These are phyloP conservation scores for Moricandia moricandioides DNA, from an alignment of 345 rosid species.

Conservation along the genomic window DNA sequence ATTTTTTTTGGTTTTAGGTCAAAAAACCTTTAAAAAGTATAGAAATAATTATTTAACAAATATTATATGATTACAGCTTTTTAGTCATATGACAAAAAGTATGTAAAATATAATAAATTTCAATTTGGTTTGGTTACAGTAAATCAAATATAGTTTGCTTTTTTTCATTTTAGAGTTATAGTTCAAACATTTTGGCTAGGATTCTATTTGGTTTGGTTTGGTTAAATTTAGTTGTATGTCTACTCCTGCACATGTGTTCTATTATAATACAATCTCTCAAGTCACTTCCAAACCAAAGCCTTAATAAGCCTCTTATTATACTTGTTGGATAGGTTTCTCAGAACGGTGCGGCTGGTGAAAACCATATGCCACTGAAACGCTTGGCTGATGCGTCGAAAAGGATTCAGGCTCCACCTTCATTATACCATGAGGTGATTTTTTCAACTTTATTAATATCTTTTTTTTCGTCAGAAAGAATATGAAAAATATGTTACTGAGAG, in stretches of 20 bases:
- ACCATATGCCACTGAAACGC: slow-evolving; percentile 61
- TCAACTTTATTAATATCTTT: neutral
- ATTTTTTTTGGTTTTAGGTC: neutral
- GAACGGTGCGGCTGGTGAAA: slow-evolving; percentile 42
- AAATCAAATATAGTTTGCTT: neutral
- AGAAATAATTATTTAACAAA: neutral
- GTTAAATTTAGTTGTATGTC: neutral
- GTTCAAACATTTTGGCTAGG: neutral
- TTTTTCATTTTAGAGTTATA: neutral
- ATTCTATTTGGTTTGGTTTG: neutral
- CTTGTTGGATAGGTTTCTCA: slow-evolving; percentile 49
- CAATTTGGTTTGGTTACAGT: neutral
- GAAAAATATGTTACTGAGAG: slow-evolving; percentile 1
- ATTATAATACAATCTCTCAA: neutral
- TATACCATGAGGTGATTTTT: slow-evolving; percentile 53
- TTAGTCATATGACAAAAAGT: neutral
- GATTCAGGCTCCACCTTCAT: slow-evolving; percentile 57
- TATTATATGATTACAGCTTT: neutral
- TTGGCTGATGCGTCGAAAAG: slow-evolving; percentile 89
- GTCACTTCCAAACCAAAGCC: neutral
- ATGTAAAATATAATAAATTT: neutral
- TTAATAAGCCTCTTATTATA: neutral
- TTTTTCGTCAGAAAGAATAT: neutral
- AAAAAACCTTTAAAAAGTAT: neutral
- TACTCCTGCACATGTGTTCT: neutral